These are phyloP conservation scores for Hirschioporus abietinus DNA, from an alignment of 768 basidiomycete genomes.

Conservation along the genomic window DNA sequence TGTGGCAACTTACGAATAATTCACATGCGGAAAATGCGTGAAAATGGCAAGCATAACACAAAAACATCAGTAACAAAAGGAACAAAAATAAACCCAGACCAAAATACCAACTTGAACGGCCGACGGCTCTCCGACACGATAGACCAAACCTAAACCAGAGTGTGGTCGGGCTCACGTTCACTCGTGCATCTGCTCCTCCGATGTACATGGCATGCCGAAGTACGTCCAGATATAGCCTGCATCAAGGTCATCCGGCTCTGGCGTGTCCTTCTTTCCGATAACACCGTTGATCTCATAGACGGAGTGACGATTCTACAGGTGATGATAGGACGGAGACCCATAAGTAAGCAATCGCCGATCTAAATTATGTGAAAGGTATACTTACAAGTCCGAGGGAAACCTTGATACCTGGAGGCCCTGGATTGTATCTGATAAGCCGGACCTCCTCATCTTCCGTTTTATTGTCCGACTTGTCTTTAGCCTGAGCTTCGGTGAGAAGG, in stretches of 20 bases:
- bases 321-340: neutral
- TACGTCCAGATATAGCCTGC: slow-evolving; percentile 42
- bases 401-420: slow-evolving; percentile 51
- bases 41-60: neutral
- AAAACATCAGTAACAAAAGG: neutral
- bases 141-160: neutral
- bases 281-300: slow-evolving; percentile 43
- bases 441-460: slow-evolving; percentile 19
- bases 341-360: neutral
- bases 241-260: slow-evolving; percentile 40
- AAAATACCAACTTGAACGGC: neutral
- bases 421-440: slow-evolving; percentile 33
- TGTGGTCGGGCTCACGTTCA: neutral
- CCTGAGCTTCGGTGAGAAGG: slow-evolving; percentile 31
- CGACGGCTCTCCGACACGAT: neutral
- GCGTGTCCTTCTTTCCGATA: slow-evolving; percentile 38
- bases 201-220: slow-evolving; percentile 36
- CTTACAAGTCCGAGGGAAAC: slow-evolving; percentile 55
- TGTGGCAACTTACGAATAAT: neutral
- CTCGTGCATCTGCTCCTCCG: slow-evolving; percentile 25
- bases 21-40: neutral
- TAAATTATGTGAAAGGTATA: slow-evolving; percentile 5
- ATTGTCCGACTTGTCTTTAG: slow-evolving; percentile 12
- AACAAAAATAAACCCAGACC: neutral
- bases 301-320: slow-evolving; percentile 29